These are phyloP conservation scores for Erysimum cheiri DNA, from an alignment of 441 rosid genomes.

Conservation along the genomic window DNA sequence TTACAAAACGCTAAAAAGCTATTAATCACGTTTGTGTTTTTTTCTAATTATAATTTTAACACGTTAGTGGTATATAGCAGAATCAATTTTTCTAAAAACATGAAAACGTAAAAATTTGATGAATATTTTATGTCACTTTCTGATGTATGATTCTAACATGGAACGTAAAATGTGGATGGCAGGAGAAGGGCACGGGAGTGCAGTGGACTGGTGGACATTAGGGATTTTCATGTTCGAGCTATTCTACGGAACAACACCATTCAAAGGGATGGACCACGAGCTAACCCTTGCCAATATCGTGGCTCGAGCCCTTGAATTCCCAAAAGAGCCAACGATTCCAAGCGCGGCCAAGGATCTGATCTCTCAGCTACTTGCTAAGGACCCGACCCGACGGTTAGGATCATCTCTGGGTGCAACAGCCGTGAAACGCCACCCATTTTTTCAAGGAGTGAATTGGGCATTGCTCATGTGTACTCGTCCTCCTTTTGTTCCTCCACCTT, in stretches of 20 bases:
- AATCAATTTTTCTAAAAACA: no score
- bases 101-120: no score
- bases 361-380: slow-evolving; percentile 69
- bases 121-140: no score
- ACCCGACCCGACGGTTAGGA: slow-evolving; percentile 74
- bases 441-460: slow-evolving; percentile 91
- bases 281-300: slow-evolving; percentile 83
- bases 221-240: slow-evolving; percentile 86
- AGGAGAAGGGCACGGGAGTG: slow-evolving; percentile 90
- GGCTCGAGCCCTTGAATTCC: slow-evolving; percentile 88
- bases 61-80: no score
- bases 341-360: slow-evolving; percentile 70
- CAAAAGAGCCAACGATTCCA: slow-evolving; percentile 70
- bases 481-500: slow-evolving; percentile 76
- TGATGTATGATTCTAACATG: neutral
- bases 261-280: slow-evolving; percentile 85
- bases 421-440: slow-evolving; percentile 77
- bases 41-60: no score
- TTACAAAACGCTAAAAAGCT: no score
- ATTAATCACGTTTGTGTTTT: no score
- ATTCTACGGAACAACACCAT: slow-evolving; percentile 79
- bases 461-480: slow-evolving; percentile 77
- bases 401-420: slow-evolving; percentile 81
- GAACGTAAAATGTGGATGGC: slow-evolving; percentile 18
- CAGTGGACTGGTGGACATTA: slow-evolving; percentile 93